Evolutionary conservation across 2,329 filamentous ascomycete genomes (phyloP), one percentile per base, ranked within the genome.

Genomic region (Xylaria sp.): DNA sequence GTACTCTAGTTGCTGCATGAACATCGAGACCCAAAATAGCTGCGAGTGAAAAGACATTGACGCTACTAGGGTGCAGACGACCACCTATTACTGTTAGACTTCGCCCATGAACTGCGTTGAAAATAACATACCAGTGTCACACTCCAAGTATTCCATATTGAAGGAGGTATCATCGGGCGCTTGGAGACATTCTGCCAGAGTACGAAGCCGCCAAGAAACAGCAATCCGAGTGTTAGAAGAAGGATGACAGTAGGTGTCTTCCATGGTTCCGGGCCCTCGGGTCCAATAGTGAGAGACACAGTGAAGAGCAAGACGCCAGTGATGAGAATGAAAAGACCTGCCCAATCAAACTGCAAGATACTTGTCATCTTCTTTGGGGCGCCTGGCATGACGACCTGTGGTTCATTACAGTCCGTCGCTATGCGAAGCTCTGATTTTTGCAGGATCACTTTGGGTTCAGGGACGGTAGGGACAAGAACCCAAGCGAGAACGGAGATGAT

Each of bases 11-110:
- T 74, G 66, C 57, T 76, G 73, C 69, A 76, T 69, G 65, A 75
- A 77, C 68, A 75, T 70, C 2, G 72, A 72, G 12, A 76, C 67
- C 74, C 75, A 76, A 62, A 75, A 76, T 1, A 75, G 57, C 15
- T 74, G 70, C 1, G 74, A 73, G 50, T 72, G 76, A 60, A 72
- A 77, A 42, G 73, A 69, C 71, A 75, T 73, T 8, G 73, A 70
- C 11, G 71, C 70, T 40, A 67, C 67, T n/a, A 75, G 51, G 3
- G 72, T 72, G 59, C 70, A 69, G 14, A 74, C 46, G 31, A 73
- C 67, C 8, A 74, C 54, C 73, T 75, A 31, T 8, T 42, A 31
- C 68, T 17, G 69, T 68, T 4, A 64, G 61, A 33, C 14, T 38
- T 37, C 17, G 11, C 28, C 17, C 4, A 25, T 8, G 33, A 25